These are phyloP conservation scores for Serendipita sp. DNA, from an alignment of 768 basidiomycete species.

Conservation along the genomic window DNA sequence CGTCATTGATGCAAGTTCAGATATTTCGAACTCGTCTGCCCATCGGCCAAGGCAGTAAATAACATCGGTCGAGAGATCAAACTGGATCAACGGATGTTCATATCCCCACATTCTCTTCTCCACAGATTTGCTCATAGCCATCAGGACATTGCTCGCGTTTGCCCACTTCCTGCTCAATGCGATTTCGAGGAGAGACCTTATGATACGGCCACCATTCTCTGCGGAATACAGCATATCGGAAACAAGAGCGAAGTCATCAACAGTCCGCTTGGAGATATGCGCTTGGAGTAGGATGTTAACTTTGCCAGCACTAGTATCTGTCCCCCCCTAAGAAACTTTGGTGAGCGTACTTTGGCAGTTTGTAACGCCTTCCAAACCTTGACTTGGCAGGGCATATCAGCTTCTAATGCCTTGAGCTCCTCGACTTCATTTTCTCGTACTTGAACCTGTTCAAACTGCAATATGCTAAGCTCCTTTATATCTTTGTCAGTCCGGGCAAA, in stretches of 20 bases:
- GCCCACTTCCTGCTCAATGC: conserved; percentile 90
- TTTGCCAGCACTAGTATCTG: conserved; percentile 55
- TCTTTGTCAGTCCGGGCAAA: neutral
- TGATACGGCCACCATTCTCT: conserved; percentile 87
- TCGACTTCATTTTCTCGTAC: conserved; percentile 75
- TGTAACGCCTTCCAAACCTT: conserved; percentile 30
- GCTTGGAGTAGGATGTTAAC: conserved; percentile 91
- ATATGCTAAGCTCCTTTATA: conserved; percentile 1
- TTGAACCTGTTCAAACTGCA: conserved; percentile 87
- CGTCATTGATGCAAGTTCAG: conserved; percentile 51
- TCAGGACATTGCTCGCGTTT: conserved; percentile 54
- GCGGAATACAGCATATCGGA: conserved; percentile 90
- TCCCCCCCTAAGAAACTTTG: conserved; percentile 35
- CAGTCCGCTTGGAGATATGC: conserved; percentile 59
- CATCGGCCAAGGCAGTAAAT: conserved; percentile 61
- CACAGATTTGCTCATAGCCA: conserved; percentile 84
- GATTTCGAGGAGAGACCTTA: conserved; percentile 88
- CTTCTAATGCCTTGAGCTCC: conserved; percentile 54
- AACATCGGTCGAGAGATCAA: conserved; percentile 57
- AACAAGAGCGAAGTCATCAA: conserved; percentile 91
- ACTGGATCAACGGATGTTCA: conserved; percentile 78
- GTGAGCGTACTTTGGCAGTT: neutral
- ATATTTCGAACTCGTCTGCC: conserved; percentile 63
- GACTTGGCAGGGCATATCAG: conserved; percentile 49
- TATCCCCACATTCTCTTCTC: conserved; percentile 91